A percentile compares a stretch with the other conserved stretches of the same genome.
These are phyloP conservation scores for Salix caprea DNA, from an alignment of 345 rosid genomes.

Conservation along the genomic window DNA sequence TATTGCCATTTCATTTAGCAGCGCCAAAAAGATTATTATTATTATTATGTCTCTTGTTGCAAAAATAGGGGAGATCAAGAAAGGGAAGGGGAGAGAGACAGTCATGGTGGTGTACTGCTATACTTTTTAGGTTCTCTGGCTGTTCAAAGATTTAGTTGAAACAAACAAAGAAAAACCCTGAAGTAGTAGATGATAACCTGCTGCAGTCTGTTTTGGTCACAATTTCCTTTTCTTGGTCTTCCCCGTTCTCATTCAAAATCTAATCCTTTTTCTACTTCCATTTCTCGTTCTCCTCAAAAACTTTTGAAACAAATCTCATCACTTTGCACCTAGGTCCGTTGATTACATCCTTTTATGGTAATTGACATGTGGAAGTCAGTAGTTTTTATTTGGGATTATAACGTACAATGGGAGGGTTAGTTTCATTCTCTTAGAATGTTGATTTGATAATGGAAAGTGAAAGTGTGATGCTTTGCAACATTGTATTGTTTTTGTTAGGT, in stretches of 20 bases:
- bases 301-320: neutral
- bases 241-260: neutral
- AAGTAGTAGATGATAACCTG: neutral
- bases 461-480: neutral
- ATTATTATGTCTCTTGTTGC: too few relatives aligned
- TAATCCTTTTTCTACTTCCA: neutral
- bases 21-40: too few relatives aligned
- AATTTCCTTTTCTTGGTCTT: neutral
- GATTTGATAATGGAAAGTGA: neutral
- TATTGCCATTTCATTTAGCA: too few relatives aligned
- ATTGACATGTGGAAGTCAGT: neutral
- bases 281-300: neutral
- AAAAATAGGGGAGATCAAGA: neutral
- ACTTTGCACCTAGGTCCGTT: neutral
- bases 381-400: conserved; percentile 6
- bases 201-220: neutral
- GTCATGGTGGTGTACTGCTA: neutral
- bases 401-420: conserved; percentile 15
- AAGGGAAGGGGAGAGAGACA: neutral
- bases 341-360: neutral
- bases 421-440: neutral
- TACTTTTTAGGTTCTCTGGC: neutral
- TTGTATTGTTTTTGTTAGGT: conserved; percentile 9
- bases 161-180: neutral
- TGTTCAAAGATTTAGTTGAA: neutral